Evolutionary conservation across 1,139 yeast species (phyloP), one percentile per base, ranked within the genome.

Genomic region (Entelexis paramagnoliae): DNA sequence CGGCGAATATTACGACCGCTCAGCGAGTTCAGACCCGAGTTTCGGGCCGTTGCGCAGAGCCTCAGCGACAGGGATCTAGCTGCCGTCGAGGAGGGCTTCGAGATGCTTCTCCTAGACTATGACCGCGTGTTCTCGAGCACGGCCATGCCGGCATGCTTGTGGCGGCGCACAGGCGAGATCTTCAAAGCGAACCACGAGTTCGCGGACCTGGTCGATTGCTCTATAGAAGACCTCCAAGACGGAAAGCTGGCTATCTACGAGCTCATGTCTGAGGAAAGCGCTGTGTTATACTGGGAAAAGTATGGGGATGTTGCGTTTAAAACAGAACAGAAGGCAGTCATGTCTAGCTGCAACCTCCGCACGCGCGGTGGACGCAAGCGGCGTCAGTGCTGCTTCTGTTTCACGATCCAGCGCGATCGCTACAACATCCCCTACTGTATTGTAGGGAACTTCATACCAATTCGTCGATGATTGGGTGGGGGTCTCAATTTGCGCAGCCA

Each of bases 151-250:
- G 35, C 46, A 22, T 42, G 46, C 36, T 20, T 42, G 7, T 42
- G 46, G 46, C 46, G 46, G 6, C 46, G 46, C 36, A 42, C 46
- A 4, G 46, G 46, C 7, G 46, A 42, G 36, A 42, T 42, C 7
- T 42, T 26, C 36, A 42, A 42, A 29, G 46, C 46, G 9, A 42
- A 42, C 29, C 16, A 30, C 4, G 46, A 42, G 29, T 42, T 42
- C 13, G 46, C 46, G 2, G 29, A 42, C 19, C 46, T 42, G 6
- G 46, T 42, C 3, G 46, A 41, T n/a, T 42, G 46, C 29, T 42
- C 46, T 22, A 42, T 42, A 19, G 46, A 42, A n/a, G 46, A 42
- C 19, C 36, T 42, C 17, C 46, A 42, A 14, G 46, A 42, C 14
- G 46, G 46, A 2, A 42, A 42, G 36, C 46, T 42, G 11, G 46